phyloP scores from a whole-genome alignment of 805 yeast genomes.

The Danielia reshetovae region DNA sequence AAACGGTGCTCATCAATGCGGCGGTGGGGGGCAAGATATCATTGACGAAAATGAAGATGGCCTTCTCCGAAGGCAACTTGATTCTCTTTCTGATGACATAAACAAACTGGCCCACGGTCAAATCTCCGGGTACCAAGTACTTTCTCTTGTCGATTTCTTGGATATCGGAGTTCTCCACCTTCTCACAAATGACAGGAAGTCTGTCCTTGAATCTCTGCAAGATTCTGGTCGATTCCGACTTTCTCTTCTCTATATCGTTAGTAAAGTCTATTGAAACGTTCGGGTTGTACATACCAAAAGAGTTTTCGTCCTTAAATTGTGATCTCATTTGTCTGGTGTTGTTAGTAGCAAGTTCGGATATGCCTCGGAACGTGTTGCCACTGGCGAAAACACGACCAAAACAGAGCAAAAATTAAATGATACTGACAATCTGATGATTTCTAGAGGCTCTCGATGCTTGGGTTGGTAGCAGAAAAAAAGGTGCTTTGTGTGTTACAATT shows the following conservation, averaged over 20 bases:
- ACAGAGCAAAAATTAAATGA: too few species aligned
- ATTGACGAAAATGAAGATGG: constrained; percentile 93
- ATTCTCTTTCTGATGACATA: constrained; percentile 96
- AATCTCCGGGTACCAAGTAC: constrained; percentile 92
- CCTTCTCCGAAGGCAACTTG: constrained; percentile 94
- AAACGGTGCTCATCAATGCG: constrained; percentile 89
- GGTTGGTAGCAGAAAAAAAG: too few species aligned
- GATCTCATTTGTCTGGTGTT: constrained; percentile 60
- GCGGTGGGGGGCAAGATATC: constrained; percentile 98
- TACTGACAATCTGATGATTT: too few species aligned
- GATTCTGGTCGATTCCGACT: constrained; percentile 90
- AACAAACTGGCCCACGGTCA: constrained; percentile 97
- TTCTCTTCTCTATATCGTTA: constrained; percentile 65
- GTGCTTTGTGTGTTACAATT: too few species aligned
- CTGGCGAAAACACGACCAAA: too few species aligned
- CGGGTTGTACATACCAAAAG: constrained; percentile 64
- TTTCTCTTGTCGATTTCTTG: constrained; percentile 96
- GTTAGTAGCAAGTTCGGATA: constrained; percentile 3
- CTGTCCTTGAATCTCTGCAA: constrained; percentile 85
- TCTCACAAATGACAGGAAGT: constrained; percentile 95
- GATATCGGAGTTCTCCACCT: constrained; percentile 93
- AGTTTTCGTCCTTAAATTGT: constrained; percentile 91
- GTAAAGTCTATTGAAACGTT: too few species aligned
- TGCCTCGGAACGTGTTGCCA: constrained; percentile 1
- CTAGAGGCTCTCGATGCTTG: too few species aligned